Percentiles rank a stretch among this genome's conserved stretches.
phyloP scores from a whole-genome alignment of 768 basidiomycete genomes.

The Leccinum disarticulatum region DNA sequence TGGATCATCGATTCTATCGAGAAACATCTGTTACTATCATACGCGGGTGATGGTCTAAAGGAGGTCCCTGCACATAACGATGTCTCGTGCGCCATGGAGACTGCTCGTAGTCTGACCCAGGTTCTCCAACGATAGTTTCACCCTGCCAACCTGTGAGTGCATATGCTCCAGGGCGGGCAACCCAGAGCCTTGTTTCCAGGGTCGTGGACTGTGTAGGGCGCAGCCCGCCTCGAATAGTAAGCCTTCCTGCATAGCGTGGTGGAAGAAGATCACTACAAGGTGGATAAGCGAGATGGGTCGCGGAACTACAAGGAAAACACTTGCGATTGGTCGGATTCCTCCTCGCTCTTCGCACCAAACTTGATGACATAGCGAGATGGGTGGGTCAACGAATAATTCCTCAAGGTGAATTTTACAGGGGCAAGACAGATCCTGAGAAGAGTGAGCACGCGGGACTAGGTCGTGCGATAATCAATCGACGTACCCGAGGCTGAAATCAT shows the following conservation, averaged over 20 bases:
- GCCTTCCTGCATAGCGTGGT: slow-evolving; percentile 63
- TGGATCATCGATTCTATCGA: slow-evolving; percentile 11
- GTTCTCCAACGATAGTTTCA: slow-evolving; percentile 61
- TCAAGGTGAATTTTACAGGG: slow-evolving; percentile 55
- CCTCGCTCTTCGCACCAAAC: slow-evolving; percentile 34
- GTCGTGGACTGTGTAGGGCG: slow-evolving; percentile 45
- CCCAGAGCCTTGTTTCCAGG: slow-evolving; percentile 56
- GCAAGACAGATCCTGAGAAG: slow-evolving; percentile 51
- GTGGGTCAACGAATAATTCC: slow-evolving; percentile 71
- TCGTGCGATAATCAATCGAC: slow-evolving; percentile 29
- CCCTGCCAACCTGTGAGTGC: slow-evolving; percentile 66
- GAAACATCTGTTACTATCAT: slow-evolving; percentile 34
- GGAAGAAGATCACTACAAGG: slow-evolving; percentile 42
- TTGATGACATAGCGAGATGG: slow-evolving; percentile 57
- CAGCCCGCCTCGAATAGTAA: slow-evolving; percentile 62
- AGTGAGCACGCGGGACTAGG: slow-evolving; percentile 4
- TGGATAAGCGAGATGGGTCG: slow-evolving; percentile 8
- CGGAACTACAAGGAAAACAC: slow-evolving; percentile 5
- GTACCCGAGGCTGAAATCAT: slow-evolving; percentile 74
- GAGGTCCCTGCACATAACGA: slow-evolving; percentile 41
- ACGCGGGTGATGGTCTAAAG: slow-evolving; percentile 26
- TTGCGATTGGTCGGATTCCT: slow-evolving; percentile 23
- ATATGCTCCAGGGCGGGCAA: slow-evolving; percentile 63
- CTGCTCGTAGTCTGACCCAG: slow-evolving; percentile 8
- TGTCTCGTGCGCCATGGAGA: slow-evolving; percentile 37